phyloP scores from a whole-genome alignment of 2,329 filamentous ascomycete genomes.

The Penicillium sp. region DNA sequence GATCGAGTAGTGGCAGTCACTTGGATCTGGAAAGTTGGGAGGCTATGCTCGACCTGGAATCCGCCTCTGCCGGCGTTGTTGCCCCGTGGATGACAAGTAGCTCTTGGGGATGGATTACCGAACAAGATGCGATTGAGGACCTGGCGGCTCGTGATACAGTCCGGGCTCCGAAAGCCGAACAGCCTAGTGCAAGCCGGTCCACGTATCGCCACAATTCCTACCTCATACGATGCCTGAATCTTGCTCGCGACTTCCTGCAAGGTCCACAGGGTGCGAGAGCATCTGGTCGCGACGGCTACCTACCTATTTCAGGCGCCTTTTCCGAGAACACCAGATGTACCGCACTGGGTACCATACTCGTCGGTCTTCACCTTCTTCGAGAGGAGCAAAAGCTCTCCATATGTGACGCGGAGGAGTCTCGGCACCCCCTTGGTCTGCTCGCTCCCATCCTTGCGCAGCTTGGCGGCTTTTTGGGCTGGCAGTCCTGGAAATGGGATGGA shows the following conservation, averaged over 20 bases:
- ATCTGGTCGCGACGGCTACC: constrained; percentile 57
- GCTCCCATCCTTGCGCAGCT: constrained; percentile 78
- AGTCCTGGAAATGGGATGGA: constrained; percentile 55
- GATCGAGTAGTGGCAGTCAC: constrained; percentile 51
- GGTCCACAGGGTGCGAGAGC: constrained; percentile 58
- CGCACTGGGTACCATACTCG: constrained; percentile 65
- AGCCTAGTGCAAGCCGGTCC: constrained; percentile 23
- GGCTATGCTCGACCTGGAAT: constrained; percentile 49
- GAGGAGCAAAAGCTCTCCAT: constrained; percentile 85
- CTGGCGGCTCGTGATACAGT: constrained; percentile 14
- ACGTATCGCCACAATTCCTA: constrained; percentile 43
- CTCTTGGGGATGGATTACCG: constrained; percentile 70
- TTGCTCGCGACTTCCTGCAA: constrained; percentile 64
- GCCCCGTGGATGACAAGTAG: constrained; percentile 55
- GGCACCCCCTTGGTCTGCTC: constrained; percentile 52
- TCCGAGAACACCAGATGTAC: constrained; percentile 58
- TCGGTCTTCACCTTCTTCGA: constrained; percentile 76
- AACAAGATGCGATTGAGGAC: constrained; percentile 49
- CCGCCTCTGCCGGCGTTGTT: constrained; percentile 39
- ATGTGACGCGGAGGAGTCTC: constrained; percentile 50
- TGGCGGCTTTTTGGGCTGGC: constrained; percentile 75
- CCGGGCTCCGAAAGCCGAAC: constrained; percentile 24
- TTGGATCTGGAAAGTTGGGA: constrained; percentile 49
- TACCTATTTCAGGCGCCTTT: constrained; percentile 60
- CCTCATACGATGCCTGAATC: constrained; percentile 49